phyloP scores from a whole-genome alignment of 2,329 filamentous ascomycete species.

The Colletotrichum tabaci region DNA sequence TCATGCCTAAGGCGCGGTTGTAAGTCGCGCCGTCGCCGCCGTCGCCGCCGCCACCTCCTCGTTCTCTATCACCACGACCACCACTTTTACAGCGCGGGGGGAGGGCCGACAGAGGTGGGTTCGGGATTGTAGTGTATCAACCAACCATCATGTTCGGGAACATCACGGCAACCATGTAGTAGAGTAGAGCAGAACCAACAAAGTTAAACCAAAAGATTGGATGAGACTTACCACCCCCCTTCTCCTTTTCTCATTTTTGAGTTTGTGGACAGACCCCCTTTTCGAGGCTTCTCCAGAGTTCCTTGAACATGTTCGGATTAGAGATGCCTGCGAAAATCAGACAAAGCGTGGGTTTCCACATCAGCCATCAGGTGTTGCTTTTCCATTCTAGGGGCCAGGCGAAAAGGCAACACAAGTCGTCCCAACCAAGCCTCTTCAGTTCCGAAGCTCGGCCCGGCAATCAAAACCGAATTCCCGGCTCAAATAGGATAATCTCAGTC shows the following conservation, averaged over 20 bases:
- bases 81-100: too few relatives aligned
- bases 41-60: too few relatives aligned
- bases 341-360: too few relatives aligned
- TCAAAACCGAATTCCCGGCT: background rate
- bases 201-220: background rate
- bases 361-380: background rate
- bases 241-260: too few relatives aligned
- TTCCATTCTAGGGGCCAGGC: background rate
- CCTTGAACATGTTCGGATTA: background rate
- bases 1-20: conserved; percentile 88
- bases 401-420: background rate
- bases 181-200: background rate
- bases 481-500: background rate
- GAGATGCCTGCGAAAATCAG: background rate
- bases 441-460: too few relatives aligned
- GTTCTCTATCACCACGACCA: background rate
- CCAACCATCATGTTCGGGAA: background rate
- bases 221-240: background rate
- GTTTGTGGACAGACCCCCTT: background rate
- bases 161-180: background rate
- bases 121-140: background rate
- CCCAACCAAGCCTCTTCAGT: too few relatives aligned
- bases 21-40: conserved; percentile 55
- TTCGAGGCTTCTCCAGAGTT: background rate
- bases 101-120: background rate